phyloP scores from a whole-genome alignment of 2,329 filamentous ascomycete species.

The Arthrobotrys iridis region DNA sequence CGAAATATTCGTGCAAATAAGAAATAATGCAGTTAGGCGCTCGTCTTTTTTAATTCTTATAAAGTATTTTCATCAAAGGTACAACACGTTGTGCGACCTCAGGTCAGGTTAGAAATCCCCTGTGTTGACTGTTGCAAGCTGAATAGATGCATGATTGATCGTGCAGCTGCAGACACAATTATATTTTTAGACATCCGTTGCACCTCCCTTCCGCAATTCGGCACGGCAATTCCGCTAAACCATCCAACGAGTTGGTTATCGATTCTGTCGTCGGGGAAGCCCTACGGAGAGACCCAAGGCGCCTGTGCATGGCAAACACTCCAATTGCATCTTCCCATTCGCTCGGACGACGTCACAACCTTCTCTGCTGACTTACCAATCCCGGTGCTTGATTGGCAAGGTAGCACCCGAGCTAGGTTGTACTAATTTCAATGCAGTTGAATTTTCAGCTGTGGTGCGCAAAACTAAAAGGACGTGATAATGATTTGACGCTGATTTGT shows the following conservation, averaged over 20 bases:
- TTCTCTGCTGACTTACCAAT: constrained; percentile 7
- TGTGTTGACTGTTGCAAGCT: constrained; percentile 6
- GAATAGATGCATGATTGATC: too few species aligned
- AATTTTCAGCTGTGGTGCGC: not conserved
- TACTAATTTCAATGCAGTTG: not conserved
- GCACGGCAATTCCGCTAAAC: constrained; percentile 19
- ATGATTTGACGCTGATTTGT: not conserved
- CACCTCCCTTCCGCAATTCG: constrained; percentile 1
- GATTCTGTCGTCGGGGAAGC: not conserved
- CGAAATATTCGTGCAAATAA: too few species aligned
- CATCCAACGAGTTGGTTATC: not conserved
- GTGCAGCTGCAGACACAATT: not conserved
- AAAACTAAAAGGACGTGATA: not conserved
- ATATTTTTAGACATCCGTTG: constrained; percentile 19
- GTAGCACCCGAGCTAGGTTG: constrained; percentile 41
- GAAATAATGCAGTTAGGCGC: too few species aligned
- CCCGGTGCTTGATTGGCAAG: constrained; percentile 26
- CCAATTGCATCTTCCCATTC: constrained; percentile 3
- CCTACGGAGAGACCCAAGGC: not conserved
- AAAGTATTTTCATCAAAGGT: too few species aligned
- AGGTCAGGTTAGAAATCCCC: too few species aligned
- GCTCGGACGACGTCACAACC: constrained; percentile 32
- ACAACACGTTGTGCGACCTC: too few species aligned
- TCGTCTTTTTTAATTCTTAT: too few species aligned
- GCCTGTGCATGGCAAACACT: constrained; percentile 17